Evolutionary conservation across 1,284 basidiomycete species (phyloP), one percentile per base, ranked within the genome.

Genomic region (Rhodofomes roseus): DNA sequence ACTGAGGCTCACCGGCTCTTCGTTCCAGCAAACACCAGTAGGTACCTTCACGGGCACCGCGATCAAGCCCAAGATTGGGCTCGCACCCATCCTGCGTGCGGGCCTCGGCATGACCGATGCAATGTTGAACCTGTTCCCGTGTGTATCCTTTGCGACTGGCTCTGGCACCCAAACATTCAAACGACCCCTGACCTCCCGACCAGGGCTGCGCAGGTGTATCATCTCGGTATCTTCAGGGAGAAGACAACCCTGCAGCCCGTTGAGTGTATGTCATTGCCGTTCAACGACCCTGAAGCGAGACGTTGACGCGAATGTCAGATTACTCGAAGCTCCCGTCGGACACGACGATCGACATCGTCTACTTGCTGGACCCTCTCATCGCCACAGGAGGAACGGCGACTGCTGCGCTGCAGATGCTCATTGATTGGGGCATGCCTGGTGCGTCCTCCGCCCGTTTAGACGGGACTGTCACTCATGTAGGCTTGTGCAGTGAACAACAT

Each of bases 41-140:
- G 83, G 79, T 6, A 73, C 81, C 12, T 92, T 92, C 73, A 84
- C 76, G 31, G 90, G 90, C 29, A 82, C 81, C 1, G 70, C 68
- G 34, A 82, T 93, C 71, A 89, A 86, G 69, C 83, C 90, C 18
- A 82, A 84, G 53, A 85, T 98, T 60, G 96, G 93, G 7, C 75
- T 98, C 56, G 89, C 92, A 2, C 96, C 96, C 36, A 93, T 98
- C 68, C 78, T 98, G 58, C 87, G 96, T 54, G 96, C 96, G 16
- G 96, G 96, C 22, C 78, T 96, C 59, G 94, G 94, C n/a, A 95
- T 98, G 92, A 86, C 91, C 0, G 94, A 97, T 66, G 86, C 92
- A 62, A 72, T 96, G 70, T 78, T 95, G 62, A 83, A 84, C 56
- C 78, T 95, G 44, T 93, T 95, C 72, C 94, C 93, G 74, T 90